Base-by-base conservation (phyloP, 495 filamentous ascomycete genomes). In the Aspergillus carlsbadensis region DNA sequence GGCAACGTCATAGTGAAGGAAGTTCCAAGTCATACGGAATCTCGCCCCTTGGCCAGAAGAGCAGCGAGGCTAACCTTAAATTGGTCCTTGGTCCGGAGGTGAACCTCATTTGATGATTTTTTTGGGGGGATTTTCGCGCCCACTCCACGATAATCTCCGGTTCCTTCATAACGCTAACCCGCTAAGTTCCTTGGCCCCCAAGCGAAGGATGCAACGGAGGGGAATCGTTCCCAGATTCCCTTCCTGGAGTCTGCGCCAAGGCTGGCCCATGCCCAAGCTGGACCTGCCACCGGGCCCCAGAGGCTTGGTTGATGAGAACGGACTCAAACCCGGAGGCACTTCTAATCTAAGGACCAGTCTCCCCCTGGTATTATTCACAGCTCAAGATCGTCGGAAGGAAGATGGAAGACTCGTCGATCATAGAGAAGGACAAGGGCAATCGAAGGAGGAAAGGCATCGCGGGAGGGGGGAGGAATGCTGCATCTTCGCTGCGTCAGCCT, bases 71-170 rank as follows among this genome's bases (percentile, higher is more conserved):
- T 45, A 36, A 43, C 29, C 48, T 31, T 17, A 24, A 35, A 41
- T 11, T 42, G 49, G 29, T 39, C 42, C 43, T 59, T 54, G 50
- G 54, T 49, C 45, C 54, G 54, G 17, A 13, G 10, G 29, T 11
- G 44, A 41, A 52, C 49, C 37, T 42, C 33, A 33, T 52, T 58
- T 57, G 24, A 56, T 52, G 35, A 22, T 53, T 57, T 56, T 54
- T 29, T 29, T 29, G 26, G 26, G 26, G 26, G 26, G 17, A 41
- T 52, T 59, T 53, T 54, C 43, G 39, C 43, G 59, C 33, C 33
- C 42, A 34, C 52, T 51, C 63, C 60, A 63, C 60, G 60, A 66
- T 63, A 66, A 66, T 63, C 60, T 66, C 63, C 63, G 63, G 60
- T 55, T 59, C 52, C 50, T 58, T 49, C 58, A 58, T 10, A 24